Evolutionary conservation across 495 filamentous ascomycete genomes (phyloP).

Genomic region (Penicillium waksmanii): DNA sequence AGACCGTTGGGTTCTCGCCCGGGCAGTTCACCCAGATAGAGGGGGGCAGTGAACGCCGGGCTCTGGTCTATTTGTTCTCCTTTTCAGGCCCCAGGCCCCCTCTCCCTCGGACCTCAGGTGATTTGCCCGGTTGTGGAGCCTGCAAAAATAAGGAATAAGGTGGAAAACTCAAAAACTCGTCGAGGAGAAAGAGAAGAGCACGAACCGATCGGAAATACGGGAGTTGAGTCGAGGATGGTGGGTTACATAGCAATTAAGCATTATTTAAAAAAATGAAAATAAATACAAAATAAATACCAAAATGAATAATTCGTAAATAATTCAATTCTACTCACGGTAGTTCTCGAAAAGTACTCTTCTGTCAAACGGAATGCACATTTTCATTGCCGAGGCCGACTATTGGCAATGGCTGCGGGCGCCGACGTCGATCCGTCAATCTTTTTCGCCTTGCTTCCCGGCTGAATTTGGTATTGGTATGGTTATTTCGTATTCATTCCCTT

Average conservation of each 20-base stretch:
- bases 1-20: constrained; percentile 10
- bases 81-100: background rate
- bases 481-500: too few relatives aligned
- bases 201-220: constrained; percentile 3
- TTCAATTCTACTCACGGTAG: background rate
- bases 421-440: constrained; percentile 46
- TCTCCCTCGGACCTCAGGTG: background rate
- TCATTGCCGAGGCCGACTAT: constrained; percentile 44
- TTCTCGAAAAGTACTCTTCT: constrained; percentile 18
- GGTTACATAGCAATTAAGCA: constrained; percentile 13
- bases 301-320: background rate
- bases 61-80: background rate
- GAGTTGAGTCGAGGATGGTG: background rate
- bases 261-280: background rate
- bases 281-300: background rate
- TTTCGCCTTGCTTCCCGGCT: constrained; percentile 35
- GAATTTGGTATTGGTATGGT: too few relatives aligned
- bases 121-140: constrained; percentile 11
- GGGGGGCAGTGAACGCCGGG: too few relatives aligned
- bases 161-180: constrained; percentile 14
- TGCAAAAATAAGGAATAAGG: constrained; percentile 12
- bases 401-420: constrained; percentile 48
- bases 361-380: constrained; percentile 34
- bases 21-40: background rate
- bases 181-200: background rate